Conservation (phyloP, 768 basidiomycete genomes). For the Gelatoporia subvermispora region DNA sequence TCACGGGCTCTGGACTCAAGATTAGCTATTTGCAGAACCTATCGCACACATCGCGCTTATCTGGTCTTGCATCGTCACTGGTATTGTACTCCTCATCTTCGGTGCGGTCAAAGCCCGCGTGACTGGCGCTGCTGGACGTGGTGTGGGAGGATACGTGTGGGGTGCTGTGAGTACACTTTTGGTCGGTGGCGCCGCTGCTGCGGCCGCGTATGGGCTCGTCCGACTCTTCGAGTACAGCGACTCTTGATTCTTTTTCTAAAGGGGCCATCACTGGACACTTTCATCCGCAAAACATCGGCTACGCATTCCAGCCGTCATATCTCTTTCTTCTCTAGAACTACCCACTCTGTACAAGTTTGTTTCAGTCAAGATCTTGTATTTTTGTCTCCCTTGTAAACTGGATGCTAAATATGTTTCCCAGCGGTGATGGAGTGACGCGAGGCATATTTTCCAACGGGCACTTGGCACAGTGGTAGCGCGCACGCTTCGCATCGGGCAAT, state of each 20-base stretch:
- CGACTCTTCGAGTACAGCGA: too few species aligned
- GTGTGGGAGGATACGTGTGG: conserved; percentile 69
- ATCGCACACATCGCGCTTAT: conserved; percentile 63
- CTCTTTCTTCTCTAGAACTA: too few species aligned
- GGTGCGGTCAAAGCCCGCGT: conserved; percentile 87
- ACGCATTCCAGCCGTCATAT: too few species aligned
- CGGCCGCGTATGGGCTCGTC: conserved; percentile 60
- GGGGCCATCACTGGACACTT: too few species aligned
- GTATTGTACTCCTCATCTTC: conserved; percentile 81
- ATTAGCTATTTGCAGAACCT: conserved; percentile 31
- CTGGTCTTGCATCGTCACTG: conserved; percentile 78
- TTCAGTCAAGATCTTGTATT: too few species aligned
- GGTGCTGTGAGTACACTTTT: conserved; percentile 83
- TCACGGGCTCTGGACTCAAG: background rate
- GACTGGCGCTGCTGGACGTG: conserved; percentile 69
- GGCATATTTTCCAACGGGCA: conserved; percentile 17
- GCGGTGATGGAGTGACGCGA: too few species aligned
- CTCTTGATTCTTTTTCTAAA: too few species aligned
- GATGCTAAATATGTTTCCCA: too few species aligned
- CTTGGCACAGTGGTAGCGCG: conserved; percentile 34
- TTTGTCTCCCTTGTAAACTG: too few species aligned
- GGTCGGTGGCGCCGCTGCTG: conserved; percentile 90
- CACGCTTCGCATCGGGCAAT: conserved; percentile 24
- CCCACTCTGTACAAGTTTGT: too few species aligned
- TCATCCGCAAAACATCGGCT: too few species aligned